Evolutionary conservation across 257 asterid genomes (phyloP).

Genomic region (Solanum bulbocastanum): DNA sequence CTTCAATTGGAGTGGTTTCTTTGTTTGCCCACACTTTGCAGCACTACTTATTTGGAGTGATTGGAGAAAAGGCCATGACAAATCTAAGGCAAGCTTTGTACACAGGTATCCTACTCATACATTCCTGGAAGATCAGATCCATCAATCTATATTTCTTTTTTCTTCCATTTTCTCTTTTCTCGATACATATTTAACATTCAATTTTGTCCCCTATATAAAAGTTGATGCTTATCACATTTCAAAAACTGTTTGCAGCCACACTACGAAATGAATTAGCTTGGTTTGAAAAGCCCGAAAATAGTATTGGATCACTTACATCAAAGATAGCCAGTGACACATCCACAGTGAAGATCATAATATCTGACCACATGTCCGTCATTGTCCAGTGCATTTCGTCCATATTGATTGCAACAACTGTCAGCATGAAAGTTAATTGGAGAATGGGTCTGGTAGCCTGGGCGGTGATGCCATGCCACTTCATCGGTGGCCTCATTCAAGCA

Average conservation of each 20-base stretch:
- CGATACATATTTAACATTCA: neutral
- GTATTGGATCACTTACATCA: conserved; percentile 56
- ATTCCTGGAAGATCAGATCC: neutral
- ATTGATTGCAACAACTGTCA: conserved; percentile 60
- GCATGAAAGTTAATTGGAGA: conserved; percentile 70
- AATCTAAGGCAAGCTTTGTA: conserved; percentile 58
- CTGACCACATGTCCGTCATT: conserved; percentile 76
- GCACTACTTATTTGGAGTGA: conserved; percentile 60
- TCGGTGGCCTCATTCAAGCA: conserved; percentile 79
- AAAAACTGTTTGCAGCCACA: conserved; percentile 31
- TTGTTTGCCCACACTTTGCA: conserved; percentile 71
- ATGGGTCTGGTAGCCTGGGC: conserved; percentile 89
- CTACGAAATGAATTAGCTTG: conserved; percentile 63
- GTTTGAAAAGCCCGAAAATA: conserved; percentile 73
- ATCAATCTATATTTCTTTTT: neutral
- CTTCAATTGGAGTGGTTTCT: conserved; percentile 52
- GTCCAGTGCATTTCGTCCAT: conserved; percentile 78
- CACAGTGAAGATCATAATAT: conserved; percentile 63
- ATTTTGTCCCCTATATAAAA: neutral
- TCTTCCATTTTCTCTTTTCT: neutral
- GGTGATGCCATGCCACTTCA: conserved; percentile 86
- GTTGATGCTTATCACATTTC: neutral
- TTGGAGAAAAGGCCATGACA: conserved; percentile 71
- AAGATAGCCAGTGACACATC: conserved; percentile 61
- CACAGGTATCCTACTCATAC: conserved; percentile 35